These are phyloP conservation scores for Lachancea sp. DNA, from an alignment of 805 yeast genomes.

Conservation along the genomic window DNA sequence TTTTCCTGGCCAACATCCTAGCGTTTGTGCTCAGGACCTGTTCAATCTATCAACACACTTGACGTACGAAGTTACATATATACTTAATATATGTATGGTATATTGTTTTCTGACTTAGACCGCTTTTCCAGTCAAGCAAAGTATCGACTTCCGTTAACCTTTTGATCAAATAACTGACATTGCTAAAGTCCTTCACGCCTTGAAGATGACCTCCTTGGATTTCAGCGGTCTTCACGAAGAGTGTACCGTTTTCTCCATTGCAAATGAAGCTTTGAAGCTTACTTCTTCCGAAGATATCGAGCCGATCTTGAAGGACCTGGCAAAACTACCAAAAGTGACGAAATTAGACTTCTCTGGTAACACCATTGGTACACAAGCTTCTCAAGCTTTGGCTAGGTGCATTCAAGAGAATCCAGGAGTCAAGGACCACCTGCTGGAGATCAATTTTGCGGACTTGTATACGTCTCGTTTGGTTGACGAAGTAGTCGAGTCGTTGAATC, in stretches of 20 bases:
- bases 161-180: background rate
- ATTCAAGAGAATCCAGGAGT: slow-evolving; percentile 35
- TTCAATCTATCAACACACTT: no score
- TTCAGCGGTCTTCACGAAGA: slow-evolving; percentile 39
- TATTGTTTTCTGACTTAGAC: no score
- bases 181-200: background rate
- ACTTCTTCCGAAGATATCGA: slow-evolving; percentile 66
- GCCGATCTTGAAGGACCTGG: slow-evolving; percentile 58
- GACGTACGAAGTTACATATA: no score
- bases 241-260: slow-evolving; percentile 51
- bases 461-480: slow-evolving; percentile 94
- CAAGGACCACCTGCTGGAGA: slow-evolving; percentile 48
- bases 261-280: slow-evolving; percentile 71
- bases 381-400: slow-evolving; percentile 58
- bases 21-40: no score
- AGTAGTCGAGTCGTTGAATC: slow-evolving; percentile 75
- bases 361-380: slow-evolving; percentile 89
- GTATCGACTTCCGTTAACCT: background rate
- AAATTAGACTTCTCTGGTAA: slow-evolving; percentile 84
- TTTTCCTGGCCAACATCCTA: no score
- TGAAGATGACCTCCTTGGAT: slow-evolving; percentile 37
- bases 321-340: slow-evolving; percentile 32
- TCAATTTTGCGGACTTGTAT: slow-evolving; percentile 85
- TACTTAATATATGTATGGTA: no score
- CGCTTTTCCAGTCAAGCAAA: no score